phyloP scores from a whole-genome alignment of 805 yeast species.

The Nadsonia fulvescens region DNA sequence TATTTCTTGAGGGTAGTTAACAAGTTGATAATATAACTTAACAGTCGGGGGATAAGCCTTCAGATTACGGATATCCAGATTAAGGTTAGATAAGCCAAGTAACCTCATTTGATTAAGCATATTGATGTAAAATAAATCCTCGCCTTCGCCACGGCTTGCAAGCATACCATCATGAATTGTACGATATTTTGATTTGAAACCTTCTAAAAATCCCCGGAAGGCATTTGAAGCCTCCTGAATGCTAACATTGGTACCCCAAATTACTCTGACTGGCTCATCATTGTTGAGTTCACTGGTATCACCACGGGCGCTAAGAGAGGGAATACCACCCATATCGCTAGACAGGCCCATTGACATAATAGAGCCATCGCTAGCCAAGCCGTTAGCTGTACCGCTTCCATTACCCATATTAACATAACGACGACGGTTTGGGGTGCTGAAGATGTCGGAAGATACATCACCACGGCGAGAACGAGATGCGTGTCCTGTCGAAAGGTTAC shows the following conservation, averaged over 20 bases:
- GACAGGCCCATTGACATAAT: too few relatives aligned
- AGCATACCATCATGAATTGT: conserved; percentile 27
- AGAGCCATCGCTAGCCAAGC: too few relatives aligned
- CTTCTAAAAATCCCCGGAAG: conserved; percentile 69
- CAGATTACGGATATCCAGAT: conserved; percentile 68
- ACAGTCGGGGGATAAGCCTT: conserved; percentile 57
- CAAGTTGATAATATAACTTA: conserved; percentile 67
- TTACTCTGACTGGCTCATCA: conserved; percentile 71
- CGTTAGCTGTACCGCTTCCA: too few relatives aligned
- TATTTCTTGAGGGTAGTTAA: conserved; percentile 91
- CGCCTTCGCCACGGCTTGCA: conserved; percentile 32
- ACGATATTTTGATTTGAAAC: conserved; percentile 65
- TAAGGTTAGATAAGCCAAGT: conserved; percentile 64
- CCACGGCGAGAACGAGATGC: too few relatives aligned
- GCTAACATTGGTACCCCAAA: conserved; percentile 97
- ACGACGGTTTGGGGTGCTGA: too few relatives aligned
- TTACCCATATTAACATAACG: too few relatives aligned
- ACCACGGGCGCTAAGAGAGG: too few relatives aligned
- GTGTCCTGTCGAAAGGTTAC: too few relatives aligned
- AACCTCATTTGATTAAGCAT: conserved; percentile 58
- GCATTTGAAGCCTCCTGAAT: conserved; percentile 70
- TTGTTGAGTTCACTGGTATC: conserved; percentile 22
- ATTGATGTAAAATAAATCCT: conserved; percentile 54
- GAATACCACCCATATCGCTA: too few relatives aligned
- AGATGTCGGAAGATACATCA: too few relatives aligned